These are phyloP conservation scores for Phaeophleospora eucalypticola DNA, from an alignment of 2,329 filamentous ascomycete species.

Conservation along the genomic window DNA sequence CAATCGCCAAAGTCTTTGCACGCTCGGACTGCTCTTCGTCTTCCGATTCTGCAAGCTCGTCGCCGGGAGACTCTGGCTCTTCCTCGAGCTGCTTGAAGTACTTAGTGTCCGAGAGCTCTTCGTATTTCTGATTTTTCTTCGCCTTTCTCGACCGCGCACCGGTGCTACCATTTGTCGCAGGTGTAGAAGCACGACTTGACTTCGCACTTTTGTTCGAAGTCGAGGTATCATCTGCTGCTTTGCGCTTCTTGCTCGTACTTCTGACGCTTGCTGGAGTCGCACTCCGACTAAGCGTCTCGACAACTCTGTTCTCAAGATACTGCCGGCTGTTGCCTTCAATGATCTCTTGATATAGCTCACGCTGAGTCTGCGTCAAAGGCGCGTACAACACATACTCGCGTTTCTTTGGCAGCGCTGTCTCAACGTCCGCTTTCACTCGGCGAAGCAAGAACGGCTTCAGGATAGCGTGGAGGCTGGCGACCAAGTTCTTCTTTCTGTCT, in stretches of 20 bases:
- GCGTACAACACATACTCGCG: slow-evolving; percentile 94
- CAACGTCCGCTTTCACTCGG: slow-evolving; percentile 88
- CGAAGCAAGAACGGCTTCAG: slow-evolving; percentile 86
- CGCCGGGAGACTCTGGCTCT: slow-evolving; percentile 46
- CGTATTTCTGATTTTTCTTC: slow-evolving; percentile 56
- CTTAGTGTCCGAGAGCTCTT: slow-evolving; percentile 73
- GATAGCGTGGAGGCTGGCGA: slow-evolving; percentile 87
- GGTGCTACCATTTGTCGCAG: slow-evolving; percentile 50
- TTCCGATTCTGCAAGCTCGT: slow-evolving; percentile 36
- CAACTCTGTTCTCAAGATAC: slow-evolving; percentile 70
- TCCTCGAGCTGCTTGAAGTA: slow-evolving; percentile 76
- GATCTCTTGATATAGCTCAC: slow-evolving; percentile 83
- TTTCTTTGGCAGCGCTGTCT: slow-evolving; percentile 87
- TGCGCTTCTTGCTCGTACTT: slow-evolving; percentile 56
- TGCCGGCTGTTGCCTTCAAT: slow-evolving; percentile 49
- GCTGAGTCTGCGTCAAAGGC: slow-evolving; percentile 84
- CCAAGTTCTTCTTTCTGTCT: slow-evolving; percentile 69
- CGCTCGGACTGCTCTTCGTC: slow-evolving; percentile 61
- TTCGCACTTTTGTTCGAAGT: slow-evolving; percentile 67
- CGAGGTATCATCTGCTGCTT: slow-evolving; percentile 39
- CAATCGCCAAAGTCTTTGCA: slow-evolving; percentile 66
- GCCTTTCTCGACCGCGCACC: slow-evolving; percentile 51
- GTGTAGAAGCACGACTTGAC: slow-evolving; percentile 71
- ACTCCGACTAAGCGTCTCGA: slow-evolving; percentile 57
- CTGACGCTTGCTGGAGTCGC: slow-evolving; percentile 47